Evolutionary conservation across 768 basidiomycete genomes (phyloP).

Genomic region (Psilocybe cyanescens): DNA sequence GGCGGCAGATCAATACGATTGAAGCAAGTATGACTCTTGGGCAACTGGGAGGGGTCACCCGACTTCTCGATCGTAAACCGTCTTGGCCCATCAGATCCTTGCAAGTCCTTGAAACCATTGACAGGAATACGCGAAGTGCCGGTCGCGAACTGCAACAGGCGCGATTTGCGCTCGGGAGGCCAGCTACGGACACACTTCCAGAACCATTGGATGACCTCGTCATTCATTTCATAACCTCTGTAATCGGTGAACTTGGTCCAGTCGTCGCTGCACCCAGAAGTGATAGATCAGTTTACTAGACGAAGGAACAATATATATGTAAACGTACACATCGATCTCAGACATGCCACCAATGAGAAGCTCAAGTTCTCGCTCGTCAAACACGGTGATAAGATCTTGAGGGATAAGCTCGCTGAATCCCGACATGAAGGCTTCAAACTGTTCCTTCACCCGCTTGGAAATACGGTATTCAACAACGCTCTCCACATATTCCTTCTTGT

Average conservation of each 20-base stretch:
- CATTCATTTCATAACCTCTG: conserved; percentile 92
- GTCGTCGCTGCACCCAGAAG: conserved; percentile 65
- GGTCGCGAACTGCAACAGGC: conserved; percentile 94
- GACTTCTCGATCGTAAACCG: conserved; percentile 99
- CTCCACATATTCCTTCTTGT: conserved; percentile 99
- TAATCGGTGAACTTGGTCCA: conserved; percentile 99
- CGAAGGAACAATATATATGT: neutral
- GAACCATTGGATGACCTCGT: conserved; percentile 99
- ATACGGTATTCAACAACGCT: conserved; percentile 96
- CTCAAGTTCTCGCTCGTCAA: conserved; percentile 97
- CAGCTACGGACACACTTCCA: conserved; percentile 98
- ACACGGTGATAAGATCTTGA: conserved; percentile 96
- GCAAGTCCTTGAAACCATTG: conserved; percentile 98
- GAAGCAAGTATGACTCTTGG: conserved; percentile 97
- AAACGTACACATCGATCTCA: conserved; percentile 95
- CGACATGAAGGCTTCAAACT: conserved; percentile 99
- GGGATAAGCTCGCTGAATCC: conserved; percentile 99
- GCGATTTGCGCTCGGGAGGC: conserved; percentile 98
- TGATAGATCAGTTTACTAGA: conserved; percentile 1
- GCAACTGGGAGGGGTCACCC: conserved; percentile 94
- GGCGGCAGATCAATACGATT: conserved; percentile 97
- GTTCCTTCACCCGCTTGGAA: conserved; percentile 95
- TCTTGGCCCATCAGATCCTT: conserved; percentile 96
- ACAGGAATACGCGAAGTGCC: conserved; percentile 97
- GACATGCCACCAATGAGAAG: conserved; percentile 99